These are phyloP conservation scores for Exophiala dermatitidis DNA, from an alignment of 2,329 filamentous ascomycete genomes.

Conservation along the genomic window DNA sequence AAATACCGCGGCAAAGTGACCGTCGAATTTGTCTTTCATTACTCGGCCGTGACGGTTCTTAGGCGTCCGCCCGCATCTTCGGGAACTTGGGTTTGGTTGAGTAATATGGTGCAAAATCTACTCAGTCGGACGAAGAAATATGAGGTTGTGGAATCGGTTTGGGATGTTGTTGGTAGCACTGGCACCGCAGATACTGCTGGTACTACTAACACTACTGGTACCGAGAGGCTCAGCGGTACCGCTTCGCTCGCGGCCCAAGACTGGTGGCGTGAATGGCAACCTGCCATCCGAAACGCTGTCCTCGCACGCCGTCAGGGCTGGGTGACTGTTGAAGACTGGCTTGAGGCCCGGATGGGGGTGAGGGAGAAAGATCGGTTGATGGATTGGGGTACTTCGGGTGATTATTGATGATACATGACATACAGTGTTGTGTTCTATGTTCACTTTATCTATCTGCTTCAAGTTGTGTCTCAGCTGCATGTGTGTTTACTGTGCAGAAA, in stretches of 20 bases:
- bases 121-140: constrained; percentile 26
- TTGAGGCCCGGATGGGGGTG: constrained; percentile 20
- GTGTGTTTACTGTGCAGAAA: too few relatives aligned
- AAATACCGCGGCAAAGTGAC: constrained; percentile 27
- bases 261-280: constrained; percentile 29
- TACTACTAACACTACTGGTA: not conserved
- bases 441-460: too few relatives aligned
- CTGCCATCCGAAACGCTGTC: constrained; percentile 22
- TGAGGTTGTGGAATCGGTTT: constrained; percentile 26
- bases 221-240: not conserved
- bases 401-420: too few relatives aligned
- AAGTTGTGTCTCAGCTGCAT: too few relatives aligned
- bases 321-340: constrained; percentile 21
- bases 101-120: constrained; percentile 17
- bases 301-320: constrained; percentile 11
- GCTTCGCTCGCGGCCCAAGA: constrained; percentile 17
- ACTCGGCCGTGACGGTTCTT: constrained; percentile 23
- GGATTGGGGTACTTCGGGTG: constrained; percentile 19
- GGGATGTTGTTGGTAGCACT: constrained; percentile 21
- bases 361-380: constrained; percentile 10
- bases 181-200: not conserved
- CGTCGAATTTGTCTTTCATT: constrained; percentile 26
- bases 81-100: constrained; percentile 23
- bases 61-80: constrained; percentile 1
- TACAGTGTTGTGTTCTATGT: too few relatives aligned